Conservation (phyloP, 371 early-diverging fungal genomes). For the Conidiobolus coronatus region DNA sequence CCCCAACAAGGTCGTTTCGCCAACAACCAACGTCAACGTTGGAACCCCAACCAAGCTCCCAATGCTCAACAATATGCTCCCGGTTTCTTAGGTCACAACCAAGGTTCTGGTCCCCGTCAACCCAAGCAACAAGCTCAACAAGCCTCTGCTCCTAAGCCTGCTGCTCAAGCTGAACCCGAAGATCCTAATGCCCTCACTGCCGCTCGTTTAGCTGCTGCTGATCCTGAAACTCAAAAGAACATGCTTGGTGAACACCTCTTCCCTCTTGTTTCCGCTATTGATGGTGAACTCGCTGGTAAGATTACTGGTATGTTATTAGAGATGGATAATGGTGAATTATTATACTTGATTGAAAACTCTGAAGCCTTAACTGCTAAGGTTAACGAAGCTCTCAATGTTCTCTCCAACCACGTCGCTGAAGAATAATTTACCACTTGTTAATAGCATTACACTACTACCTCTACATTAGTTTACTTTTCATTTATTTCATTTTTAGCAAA, state of each 20-base stretch:
- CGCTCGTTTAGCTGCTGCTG: conserved; percentile 54
- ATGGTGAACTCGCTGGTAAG: conserved; percentile 75
- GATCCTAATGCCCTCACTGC: conserved; percentile 25
- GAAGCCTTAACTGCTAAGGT: conserved; percentile 44
- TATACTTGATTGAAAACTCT: conserved; percentile 63
- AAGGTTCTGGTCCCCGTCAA: conserved; percentile 10
- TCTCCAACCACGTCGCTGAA: conserved; percentile 33
- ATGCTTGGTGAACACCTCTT: conserved; percentile 88
- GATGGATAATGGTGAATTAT: conserved; percentile 86
- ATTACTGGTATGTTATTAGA: conserved; percentile 97
- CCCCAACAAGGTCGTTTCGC: conserved; percentile 11
- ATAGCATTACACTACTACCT: too few relatives aligned
- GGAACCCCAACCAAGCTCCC: conserved; percentile 2
- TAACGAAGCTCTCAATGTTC: conserved; percentile 66
- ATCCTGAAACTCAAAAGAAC: conserved; percentile 77
- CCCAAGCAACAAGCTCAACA: conserved; percentile 12
- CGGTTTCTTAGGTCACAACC: conserved; percentile 2
- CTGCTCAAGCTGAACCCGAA: conserved; percentile 23
- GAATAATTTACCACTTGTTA: too few relatives aligned
- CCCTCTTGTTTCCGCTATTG: conserved; percentile 32
- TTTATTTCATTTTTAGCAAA: too few relatives aligned
- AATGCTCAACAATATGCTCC: conserved; percentile 5
- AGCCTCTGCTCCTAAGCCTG: conserved; percentile 11
- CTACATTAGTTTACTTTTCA: too few relatives aligned
- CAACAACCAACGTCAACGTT: conserved; percentile 4